Base-by-base conservation (phyloP, 306 rosid species). In the Vigna radiata region DNA sequence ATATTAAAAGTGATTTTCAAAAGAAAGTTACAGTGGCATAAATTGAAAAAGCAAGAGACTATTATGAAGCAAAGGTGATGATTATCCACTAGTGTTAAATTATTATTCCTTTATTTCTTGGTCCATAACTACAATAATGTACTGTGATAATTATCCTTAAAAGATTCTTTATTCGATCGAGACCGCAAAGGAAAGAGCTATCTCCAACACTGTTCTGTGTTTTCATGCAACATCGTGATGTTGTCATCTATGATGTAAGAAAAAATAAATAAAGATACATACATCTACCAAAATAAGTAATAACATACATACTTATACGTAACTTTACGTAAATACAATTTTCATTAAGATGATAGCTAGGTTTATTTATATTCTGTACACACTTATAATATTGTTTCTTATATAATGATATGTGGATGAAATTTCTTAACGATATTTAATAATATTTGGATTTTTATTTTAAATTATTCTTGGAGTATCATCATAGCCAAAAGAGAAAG, bases 111-210 rank as follows among this genome's bases (percentile, higher is more conserved):
- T 7, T 36, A 1, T 36, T 6, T 29, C 16, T 2, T 33, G 8
- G 27, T 63, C 27, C 49, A 37, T 62, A 33, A 36, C 67, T 62
- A 33, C 11, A 36, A 62, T n/a, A 62, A n/a, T 48, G 46, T 3
- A 44, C 49, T 44, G 14, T 11, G 15, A 68, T 56, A 48, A 77
- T 68, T 70, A 75, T 77, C 8, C 79, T 81, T 73, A 76, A 69
- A 69, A 88, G 83, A 73, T 85, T 82, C 86, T 76, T 83, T 81
- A 74, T 76, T 77, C 66, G 79, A 78, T 62, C 1, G 50, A 68
- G 82, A 80, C 83, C 77, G 47, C 44, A 43, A 16, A 8, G 12
- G 50, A 67, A 53, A 6, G 19, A 61, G 68, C 33, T 49, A 33
- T 27, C 61, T 70, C 79, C 50, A 70, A 36, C 52, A 43, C 64